Conservation (phyloP, 306 rosid species). For the Geum urbanum region DNA sequence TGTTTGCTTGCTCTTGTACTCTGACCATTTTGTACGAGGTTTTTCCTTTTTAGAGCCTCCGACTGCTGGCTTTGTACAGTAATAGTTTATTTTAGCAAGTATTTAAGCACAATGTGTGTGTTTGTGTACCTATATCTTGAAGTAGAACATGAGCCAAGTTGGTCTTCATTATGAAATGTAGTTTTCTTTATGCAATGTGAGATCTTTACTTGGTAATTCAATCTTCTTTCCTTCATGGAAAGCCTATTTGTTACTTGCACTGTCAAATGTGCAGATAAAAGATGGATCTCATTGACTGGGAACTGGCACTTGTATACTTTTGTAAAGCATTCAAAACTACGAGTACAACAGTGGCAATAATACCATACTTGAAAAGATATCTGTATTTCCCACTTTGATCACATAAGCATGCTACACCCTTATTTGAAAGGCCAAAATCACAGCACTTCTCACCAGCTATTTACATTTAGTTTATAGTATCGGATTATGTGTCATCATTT, state of each 20-base stretch:
- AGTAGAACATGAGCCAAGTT: slow-evolving; percentile 2
- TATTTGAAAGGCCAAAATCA: not conserved
- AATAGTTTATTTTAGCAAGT: slow-evolving; percentile 6
- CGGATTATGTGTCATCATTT: slow-evolving; percentile 29
- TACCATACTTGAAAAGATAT: not conserved
- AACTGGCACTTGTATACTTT: not conserved
- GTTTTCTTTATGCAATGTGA: not conserved
- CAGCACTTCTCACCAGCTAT: not conserved
- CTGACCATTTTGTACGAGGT: not conserved
- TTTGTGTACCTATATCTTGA: slow-evolving; percentile 4
- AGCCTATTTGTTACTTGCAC: not conserved
- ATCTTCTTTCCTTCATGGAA: not conserved
- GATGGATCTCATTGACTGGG: not conserved
- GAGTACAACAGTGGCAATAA: not conserved
- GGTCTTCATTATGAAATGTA: slow-evolving; percentile 1
- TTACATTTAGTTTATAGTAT: not conserved
- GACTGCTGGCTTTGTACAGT: slow-evolving; percentile 11
- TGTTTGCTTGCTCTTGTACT: not conserved
- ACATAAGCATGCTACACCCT: not conserved
- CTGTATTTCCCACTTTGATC: not conserved
- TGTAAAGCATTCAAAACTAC: not conserved
- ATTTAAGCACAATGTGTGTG: not conserved
- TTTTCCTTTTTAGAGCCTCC: slow-evolving; percentile 3
- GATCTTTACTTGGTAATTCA: not conserved
- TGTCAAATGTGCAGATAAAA: not conserved